Evolutionary conservation across 1,284 basidiomycete genomes (phyloP).

Genomic region (Trichosporon sp.): DNA sequence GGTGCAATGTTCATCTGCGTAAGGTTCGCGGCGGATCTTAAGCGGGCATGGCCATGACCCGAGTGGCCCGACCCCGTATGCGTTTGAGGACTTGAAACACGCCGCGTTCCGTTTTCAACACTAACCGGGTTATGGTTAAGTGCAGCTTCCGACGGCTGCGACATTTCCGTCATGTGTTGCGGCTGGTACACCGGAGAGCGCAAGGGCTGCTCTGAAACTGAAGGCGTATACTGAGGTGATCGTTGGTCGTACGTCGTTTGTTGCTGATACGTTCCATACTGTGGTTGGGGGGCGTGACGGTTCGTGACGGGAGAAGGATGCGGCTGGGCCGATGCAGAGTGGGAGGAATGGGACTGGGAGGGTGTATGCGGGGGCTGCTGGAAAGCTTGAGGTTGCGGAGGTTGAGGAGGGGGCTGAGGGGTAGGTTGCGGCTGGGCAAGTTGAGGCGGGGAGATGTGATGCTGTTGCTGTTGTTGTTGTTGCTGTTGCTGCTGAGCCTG

Average conservation of each 20-base stretch:
- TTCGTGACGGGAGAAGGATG: background rate
- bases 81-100: background rate
- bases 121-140: conserved; percentile 3
- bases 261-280: conserved; percentile 4
- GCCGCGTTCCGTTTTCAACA: conserved; percentile 4
- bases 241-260: conserved; percentile 9
- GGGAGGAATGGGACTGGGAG: conserved; percentile 1
- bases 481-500: conserved; percentile 17
- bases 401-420: conserved; percentile 5
- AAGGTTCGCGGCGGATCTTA: conserved; percentile 1
- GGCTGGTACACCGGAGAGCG: conserved; percentile 16
- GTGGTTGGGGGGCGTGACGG: conserved; percentile 6
- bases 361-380: conserved; percentile 2
- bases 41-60: conserved; percentile 1
- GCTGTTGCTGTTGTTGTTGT: conserved; percentile 10
- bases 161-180: conserved; percentile 5
- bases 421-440: conserved; percentile 7
- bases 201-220: conserved; percentile 14
- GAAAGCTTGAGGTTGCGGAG: conserved; percentile 1
- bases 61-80: background rate
- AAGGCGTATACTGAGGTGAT: conserved; percentile 15
- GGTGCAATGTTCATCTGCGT: conserved; percentile 1
- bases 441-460: conserved; percentile 10
- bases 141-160: background rate
- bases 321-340: background rate